Evolutionary conservation across 129 eudicot species (phyloP), one percentile per base, ranked within the genome.

Genomic region (Escallonia herrerae): DNA sequence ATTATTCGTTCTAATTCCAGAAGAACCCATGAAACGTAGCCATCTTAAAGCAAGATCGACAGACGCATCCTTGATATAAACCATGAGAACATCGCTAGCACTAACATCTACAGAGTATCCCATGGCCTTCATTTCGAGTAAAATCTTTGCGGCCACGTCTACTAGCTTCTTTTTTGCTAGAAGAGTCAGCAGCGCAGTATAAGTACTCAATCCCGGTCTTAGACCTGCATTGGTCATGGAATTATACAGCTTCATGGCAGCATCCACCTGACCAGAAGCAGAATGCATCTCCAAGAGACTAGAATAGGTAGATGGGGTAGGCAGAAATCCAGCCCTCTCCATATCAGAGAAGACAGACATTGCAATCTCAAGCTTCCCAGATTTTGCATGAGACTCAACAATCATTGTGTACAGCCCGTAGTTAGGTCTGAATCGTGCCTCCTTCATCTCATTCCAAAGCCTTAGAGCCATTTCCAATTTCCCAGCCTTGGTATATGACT

Each of bases 391-490:
- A 40, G 97, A 77, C 73, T 94, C 97, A 2, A 94, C 97, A 46
- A 89, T 78, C 84, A 84, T 76, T 2, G 95, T 94, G 78, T 94
- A 94, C 49, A 94, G 86, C 56, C 93, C 90, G 61, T 86, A 94
- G 67, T 94, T 94, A 54, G 99, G 97, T 68, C 90, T 82, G 64
- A 94, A 86, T 14, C 95, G 90, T 46, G 87, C 80, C 50, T 75
- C 86, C 74, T 86, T 94, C 99, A 94, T 94, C 78, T 89, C 95
- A 15, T 86, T 93, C 99, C 97, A 94, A 15, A 94, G 78, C 79
- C 76, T 83, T 50, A 86, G 72, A 70, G 93, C 97, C 1, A 83
- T 77, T 9, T 94, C 99, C 58, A 94, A 81, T 72, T 89, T 94
- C 63, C 99, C 99, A 43, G 99, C 95, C 67, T 94, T 94, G 4